These are phyloP conservation scores for Exophiala aquamarina DNA, from an alignment of 2,329 filamentous ascomycete species.

Conservation along the genomic window DNA sequence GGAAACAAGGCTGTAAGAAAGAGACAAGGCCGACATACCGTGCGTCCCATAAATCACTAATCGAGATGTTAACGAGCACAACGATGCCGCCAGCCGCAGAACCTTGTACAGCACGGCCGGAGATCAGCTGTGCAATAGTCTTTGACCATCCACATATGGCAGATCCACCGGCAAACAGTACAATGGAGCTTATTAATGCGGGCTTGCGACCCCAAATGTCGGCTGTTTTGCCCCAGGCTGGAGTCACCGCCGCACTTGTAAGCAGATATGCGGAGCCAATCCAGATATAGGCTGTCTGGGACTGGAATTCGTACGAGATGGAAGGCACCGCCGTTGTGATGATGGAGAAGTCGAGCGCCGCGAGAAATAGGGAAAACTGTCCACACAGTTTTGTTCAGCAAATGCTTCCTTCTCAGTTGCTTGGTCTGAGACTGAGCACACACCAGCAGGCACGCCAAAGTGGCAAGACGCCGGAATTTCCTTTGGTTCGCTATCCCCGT, in stretches of 20 bases:
- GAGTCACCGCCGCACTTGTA: constrained; percentile 42
- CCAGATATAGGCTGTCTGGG: constrained; percentile 52
- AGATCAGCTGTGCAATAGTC: constrained; percentile 49
- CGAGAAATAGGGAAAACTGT: constrained; percentile 30
- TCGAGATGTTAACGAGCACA: constrained; percentile 46
- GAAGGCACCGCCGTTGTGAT: constrained; percentile 63
- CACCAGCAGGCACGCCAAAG: no score
- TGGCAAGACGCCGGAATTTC: no score
- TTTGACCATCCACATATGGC: constrained; percentile 49
- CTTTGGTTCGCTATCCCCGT: no score
- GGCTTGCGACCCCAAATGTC: constrained; percentile 59
- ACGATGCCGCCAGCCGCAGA: constrained; percentile 47
- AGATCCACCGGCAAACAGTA: constrained; percentile 54
- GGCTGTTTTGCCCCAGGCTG: constrained; percentile 48
- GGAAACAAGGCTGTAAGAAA: constrained; percentile 49
- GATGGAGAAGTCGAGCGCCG: constrained; percentile 51
- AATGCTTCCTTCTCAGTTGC: no score
- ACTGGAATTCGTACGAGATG: constrained; percentile 55
- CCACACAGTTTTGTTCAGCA: no score
- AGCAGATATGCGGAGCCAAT: constrained; percentile 54
- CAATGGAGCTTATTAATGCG: constrained; percentile 50
- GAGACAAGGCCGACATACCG: constrained; percentile 50
- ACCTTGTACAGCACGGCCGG: constrained; percentile 56
- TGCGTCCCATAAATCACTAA: constrained; percentile 41
- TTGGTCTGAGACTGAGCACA: constrained; percentile 19